These are phyloP conservation scores for Corchorus capsularis DNA, from an alignment of 345 rosid genomes.

Conservation along the genomic window DNA sequence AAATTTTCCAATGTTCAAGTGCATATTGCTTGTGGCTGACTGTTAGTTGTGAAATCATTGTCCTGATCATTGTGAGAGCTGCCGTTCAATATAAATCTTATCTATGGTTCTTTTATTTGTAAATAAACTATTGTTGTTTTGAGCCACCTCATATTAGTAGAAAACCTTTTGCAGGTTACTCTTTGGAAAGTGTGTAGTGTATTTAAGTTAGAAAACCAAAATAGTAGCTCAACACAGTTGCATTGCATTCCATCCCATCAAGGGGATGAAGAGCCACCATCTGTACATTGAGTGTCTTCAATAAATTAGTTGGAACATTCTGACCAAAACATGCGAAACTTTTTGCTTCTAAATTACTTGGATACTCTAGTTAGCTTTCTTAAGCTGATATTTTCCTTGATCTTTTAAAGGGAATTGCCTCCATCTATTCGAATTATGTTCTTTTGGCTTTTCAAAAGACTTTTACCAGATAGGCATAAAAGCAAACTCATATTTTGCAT, in stretches of 20 bases:
- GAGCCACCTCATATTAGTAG: not conserved
- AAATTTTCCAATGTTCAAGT: not conserved
- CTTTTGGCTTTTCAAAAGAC: not conserved
- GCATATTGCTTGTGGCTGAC: not conserved
- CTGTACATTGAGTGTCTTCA: not conserved
- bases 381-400: slow-evolving; percentile 17
- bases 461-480: not conserved
- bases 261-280: slow-evolving; percentile 26
- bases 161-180: not conserved
- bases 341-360: slow-evolving; percentile 3
- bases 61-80: not conserved
- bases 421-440: slow-evolving; percentile 14
- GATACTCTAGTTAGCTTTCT: not conserved
- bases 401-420: not conserved
- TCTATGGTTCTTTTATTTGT: not conserved
- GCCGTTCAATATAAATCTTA: not conserved
- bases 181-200: not conserved
- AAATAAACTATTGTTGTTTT: not conserved
- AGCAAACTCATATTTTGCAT: not conserved
- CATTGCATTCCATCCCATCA: slow-evolving; percentile 19
- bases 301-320: not conserved
- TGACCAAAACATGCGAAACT: not conserved
- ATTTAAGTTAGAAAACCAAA: not conserved
- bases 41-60: not conserved
- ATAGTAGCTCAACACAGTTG: not conserved